Conservation (phyloP, 129 eudicot species). For the Glebionis coronaria region DNA sequence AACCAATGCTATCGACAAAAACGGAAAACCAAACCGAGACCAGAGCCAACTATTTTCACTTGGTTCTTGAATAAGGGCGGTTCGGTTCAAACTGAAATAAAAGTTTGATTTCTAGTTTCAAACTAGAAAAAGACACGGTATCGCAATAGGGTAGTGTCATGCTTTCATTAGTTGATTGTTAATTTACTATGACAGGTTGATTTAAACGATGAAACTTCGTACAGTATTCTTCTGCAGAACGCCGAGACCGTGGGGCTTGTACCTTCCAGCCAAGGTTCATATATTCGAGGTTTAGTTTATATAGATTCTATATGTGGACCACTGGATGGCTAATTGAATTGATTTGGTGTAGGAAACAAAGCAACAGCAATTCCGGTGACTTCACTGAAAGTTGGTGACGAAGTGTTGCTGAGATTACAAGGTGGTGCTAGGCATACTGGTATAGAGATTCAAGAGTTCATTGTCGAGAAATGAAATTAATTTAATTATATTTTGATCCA, state of each 20-base stretch:
- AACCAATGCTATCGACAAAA: too few species aligned
- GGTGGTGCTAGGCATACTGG: constrained; percentile 96
- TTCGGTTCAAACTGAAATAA: too few species aligned
- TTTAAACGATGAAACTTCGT: constrained; percentile 38
- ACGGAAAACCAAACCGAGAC: too few species aligned
- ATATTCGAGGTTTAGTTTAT: not conserved
- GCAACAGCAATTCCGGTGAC: constrained; percentile 70
- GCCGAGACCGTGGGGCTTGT: constrained; percentile 91
- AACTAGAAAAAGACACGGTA: not conserved
- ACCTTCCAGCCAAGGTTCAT: constrained; percentile 53
- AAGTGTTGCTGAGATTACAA: constrained; percentile 72
- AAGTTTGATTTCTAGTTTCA: too few species aligned
- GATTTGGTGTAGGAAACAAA: constrained; percentile 31
- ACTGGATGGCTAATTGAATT: constrained; percentile 4
- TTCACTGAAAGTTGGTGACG: constrained; percentile 81
- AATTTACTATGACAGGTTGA: constrained; percentile 40
- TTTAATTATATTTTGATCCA: not conserved
- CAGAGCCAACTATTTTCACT: too few species aligned
- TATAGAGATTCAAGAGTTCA: constrained; percentile 84
- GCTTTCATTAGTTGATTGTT: not conserved
- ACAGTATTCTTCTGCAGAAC: constrained; percentile 79
- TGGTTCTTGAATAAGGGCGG: too few species aligned
- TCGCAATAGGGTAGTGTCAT: not conserved
- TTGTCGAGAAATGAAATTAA: constrained; percentile 63
- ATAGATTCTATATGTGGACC: not conserved